phyloP scores from a whole-genome alignment of 2,329 filamentous ascomycete genomes.

The Pestalotiopsis sp. region DNA sequence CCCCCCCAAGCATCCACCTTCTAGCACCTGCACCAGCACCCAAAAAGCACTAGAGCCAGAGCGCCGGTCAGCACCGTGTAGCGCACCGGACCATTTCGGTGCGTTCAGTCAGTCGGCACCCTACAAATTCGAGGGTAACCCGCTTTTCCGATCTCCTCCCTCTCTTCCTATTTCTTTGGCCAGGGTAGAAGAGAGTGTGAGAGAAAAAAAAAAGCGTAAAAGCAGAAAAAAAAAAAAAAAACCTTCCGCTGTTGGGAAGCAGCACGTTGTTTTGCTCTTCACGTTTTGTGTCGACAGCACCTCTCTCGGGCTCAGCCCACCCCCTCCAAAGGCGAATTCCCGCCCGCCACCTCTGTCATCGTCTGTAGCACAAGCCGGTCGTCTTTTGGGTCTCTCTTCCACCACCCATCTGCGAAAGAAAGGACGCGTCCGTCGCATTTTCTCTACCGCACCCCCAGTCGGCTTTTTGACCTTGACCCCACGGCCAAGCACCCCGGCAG shows the following conservation, averaged over 20 bases:
- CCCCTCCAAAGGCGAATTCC: constrained; percentile 26
- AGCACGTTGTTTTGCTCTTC: constrained; percentile 31
- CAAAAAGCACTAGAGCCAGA: constrained; percentile 4
- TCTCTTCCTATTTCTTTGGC: constrained; percentile 16
- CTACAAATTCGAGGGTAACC: constrained; percentile 35
- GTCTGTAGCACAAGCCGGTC: constrained; percentile 10
- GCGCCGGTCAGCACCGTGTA: not conserved
- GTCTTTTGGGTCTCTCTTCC: not conserved
- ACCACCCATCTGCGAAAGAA: not conserved
- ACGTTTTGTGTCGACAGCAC: constrained; percentile 29
- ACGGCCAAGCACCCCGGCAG: constrained; percentile 10
- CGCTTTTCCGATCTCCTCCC: constrained; percentile 22
- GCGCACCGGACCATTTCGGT: not conserved
- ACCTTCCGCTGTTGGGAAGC: constrained; percentile 3
- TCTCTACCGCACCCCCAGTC: constrained; percentile 4
- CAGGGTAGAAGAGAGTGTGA: constrained; percentile 12
- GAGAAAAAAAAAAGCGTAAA: too few species aligned
- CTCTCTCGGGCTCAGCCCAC: constrained; percentile 33
- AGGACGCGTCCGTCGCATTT: not conserved
- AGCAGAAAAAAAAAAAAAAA: not conserved
- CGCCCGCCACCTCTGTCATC: constrained; percentile 28
- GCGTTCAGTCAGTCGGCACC: not conserved
- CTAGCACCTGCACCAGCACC: not conserved
- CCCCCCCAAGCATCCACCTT: not conserved
- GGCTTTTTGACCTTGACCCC: not conserved